Evolutionary conservation across 139 green algal genomes (phyloP).

Genomic region (Chlorella ohadii): DNA sequence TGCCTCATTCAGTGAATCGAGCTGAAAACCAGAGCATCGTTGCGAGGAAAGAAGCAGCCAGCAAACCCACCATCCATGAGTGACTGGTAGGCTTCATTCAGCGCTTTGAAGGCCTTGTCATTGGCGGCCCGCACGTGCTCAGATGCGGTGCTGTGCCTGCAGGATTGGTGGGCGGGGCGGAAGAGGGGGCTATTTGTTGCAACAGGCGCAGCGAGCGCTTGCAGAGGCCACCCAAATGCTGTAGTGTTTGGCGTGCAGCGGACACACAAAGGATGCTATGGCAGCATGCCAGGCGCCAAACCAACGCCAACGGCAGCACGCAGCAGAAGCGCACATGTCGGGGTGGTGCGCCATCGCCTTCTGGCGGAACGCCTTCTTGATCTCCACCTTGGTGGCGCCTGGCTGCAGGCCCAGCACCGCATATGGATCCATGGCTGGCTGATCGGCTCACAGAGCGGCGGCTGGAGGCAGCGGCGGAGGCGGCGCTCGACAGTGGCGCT

Average conservation of each 20-base stretch:
- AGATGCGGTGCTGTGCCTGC: constrained; percentile 8
- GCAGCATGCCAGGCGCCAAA: background rate
- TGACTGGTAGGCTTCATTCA: constrained; percentile 35
- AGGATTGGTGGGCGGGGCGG: too few relatives aligned
- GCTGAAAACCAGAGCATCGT: too few relatives aligned
- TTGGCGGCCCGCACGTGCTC: constrained; percentile 15
- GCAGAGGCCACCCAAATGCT: background rate
- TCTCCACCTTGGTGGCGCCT: constrained; percentile 47
- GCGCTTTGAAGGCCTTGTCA: constrained; percentile 25
- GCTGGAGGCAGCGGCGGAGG: background rate
- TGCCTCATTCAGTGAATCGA: too few relatives aligned
- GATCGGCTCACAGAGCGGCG: background rate
- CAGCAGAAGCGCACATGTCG: constrained; percentile 45
- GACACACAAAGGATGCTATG: too few relatives aligned
- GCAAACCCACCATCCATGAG: constrained; percentile 36
- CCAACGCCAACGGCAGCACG: background rate
- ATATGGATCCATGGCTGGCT: constrained; percentile 50
- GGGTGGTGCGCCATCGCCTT: constrained; percentile 64
- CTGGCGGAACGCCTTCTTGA: constrained; percentile 64
- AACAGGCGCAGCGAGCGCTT: background rate
- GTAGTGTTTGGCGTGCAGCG: background rate
- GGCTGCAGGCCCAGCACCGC: constrained; percentile 55
- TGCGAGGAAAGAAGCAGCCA: too few relatives aligned
- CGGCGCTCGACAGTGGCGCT: background rate
- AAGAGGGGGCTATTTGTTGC: too few relatives aligned